Conservation (phyloP, 441 rosid species). For the Gossypium armourianum region DNA sequence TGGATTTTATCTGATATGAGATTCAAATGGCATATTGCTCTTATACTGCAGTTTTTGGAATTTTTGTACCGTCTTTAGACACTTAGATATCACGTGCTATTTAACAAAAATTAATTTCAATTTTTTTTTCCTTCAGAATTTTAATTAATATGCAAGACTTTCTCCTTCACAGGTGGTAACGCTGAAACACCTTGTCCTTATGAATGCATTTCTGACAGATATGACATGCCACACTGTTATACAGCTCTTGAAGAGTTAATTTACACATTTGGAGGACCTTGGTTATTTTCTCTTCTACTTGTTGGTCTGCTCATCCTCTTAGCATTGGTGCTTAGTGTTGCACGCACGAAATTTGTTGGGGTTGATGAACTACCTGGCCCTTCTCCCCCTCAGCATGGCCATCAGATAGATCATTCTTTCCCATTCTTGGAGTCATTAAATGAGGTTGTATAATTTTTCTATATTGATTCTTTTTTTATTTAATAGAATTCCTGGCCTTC, state of each 20-base stretch:
- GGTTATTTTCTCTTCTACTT: conserved; percentile 87
- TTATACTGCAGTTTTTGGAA: background rate
- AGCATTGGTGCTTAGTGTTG: conserved; percentile 93
- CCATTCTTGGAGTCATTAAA: conserved; percentile 95
- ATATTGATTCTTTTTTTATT: background rate
- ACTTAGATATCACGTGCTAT: background rate
- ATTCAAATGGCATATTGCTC: background rate
- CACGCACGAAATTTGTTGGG: conserved; percentile 92
- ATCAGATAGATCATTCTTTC: conserved; percentile 89
- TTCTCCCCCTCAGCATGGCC: conserved; percentile 84
- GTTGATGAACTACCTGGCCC: conserved; percentile 90
- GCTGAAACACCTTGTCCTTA: conserved; percentile 86
- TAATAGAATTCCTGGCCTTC: background rate
- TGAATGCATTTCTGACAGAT: conserved; percentile 80
- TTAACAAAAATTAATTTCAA: background rate
- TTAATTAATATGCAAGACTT: background rate
- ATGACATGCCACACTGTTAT: conserved; percentile 91
- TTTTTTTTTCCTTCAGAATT: background rate
- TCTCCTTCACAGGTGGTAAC: conserved; percentile 64
- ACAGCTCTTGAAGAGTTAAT: conserved; percentile 96
- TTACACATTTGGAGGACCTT: conserved; percentile 97
- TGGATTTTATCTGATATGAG: background rate
- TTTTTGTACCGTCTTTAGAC: background rate
- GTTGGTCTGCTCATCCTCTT: conserved; percentile 78
- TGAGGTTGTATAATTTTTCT: conserved; percentile 49